These are phyloP conservation scores for Metahyphopichia silvanorum DNA, from an alignment of 805 yeast genomes.

Conservation along the genomic window DNA sequence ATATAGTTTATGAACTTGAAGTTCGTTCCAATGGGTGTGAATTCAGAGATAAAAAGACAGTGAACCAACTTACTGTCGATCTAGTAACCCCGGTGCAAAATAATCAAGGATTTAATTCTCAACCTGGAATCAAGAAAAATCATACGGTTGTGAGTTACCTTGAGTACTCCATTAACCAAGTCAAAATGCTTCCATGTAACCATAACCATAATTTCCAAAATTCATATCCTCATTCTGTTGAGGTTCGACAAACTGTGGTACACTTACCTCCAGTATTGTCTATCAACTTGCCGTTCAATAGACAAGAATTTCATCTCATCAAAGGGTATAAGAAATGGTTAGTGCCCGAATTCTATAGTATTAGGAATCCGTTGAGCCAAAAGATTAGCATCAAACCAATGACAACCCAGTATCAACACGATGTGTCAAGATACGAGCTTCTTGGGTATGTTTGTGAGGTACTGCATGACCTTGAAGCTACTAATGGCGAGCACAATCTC, in stretches of 20 bases:
- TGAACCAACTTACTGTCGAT: conserved; percentile 41
- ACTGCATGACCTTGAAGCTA: conserved; percentile 38
- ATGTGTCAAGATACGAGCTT: conserved; percentile 52
- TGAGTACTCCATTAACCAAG: conserved; percentile 58
- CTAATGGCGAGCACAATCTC: conserved; percentile 49
- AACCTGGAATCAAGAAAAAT: conserved; percentile 19
- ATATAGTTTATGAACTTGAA: conserved; percentile 42
- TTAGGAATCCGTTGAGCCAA: conserved; percentile 20
- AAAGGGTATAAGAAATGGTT: conserved; percentile 56
- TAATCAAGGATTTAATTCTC: conserved; percentile 7
- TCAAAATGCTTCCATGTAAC: conserved; percentile 46
- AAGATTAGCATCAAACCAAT: conserved; percentile 34
- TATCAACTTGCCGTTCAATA: conserved; percentile 54
- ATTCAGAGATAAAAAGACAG: conserved; percentile 27
- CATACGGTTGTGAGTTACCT: conserved; percentile 49
- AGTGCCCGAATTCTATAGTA: conserved; percentile 52
- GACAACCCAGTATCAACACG: conserved; percentile 19
- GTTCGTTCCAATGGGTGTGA: conserved; percentile 39
- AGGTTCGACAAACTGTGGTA: conserved; percentile 48
- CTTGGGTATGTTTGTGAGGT: conserved; percentile 71
- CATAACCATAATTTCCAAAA: conserved; percentile 47
- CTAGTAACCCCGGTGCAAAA: conserved; percentile 36
- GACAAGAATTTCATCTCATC: conserved; percentile 52
- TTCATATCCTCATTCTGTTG: conserved; percentile 36
- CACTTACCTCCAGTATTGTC: conserved; percentile 63